Conservation (phyloP, 148 eudicot genomes). For the Euryodendron excelsum region DNA sequence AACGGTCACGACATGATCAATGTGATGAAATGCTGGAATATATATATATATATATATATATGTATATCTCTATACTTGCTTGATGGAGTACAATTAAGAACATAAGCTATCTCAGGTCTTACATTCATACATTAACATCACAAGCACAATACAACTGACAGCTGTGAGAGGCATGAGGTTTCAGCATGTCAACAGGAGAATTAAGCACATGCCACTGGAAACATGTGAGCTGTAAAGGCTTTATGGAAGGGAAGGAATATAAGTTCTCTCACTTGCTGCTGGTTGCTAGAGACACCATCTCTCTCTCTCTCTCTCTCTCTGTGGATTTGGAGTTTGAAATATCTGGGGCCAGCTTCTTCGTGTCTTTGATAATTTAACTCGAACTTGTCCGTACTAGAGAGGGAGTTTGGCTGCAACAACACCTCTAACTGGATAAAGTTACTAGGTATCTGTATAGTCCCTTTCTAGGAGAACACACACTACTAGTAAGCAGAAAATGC, state of each 20-base stretch:
- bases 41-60: background rate
- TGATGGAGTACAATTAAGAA: background rate
- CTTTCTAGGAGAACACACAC: background rate
- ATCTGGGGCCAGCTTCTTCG: slow-evolving; percentile 6
- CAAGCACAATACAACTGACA: too few species aligned
- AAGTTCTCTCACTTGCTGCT: too few species aligned
- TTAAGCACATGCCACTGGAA: background rate
- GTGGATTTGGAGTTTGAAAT: background rate
- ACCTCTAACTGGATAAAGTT: background rate
- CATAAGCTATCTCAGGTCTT: too few species aligned
- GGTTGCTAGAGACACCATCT: too few species aligned
- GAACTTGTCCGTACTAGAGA: slow-evolving; percentile 1
- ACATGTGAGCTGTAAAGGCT: background rate
- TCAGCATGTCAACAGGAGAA: background rate
- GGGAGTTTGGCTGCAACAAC: background rate
- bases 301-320: background rate
- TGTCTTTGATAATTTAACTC: background rate
- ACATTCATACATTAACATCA: too few species aligned
- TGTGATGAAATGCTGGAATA: background rate
- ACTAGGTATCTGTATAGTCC: slow-evolving; percentile 2
- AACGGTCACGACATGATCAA: background rate
- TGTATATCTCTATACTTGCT: too few species aligned
- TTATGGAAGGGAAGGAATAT: background rate
- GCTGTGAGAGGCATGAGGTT: background rate
- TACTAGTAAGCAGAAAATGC: background rate